phyloP scores from a whole-genome alignment of 768 basidiomycete species.

The Lactarius evosmus region DNA sequence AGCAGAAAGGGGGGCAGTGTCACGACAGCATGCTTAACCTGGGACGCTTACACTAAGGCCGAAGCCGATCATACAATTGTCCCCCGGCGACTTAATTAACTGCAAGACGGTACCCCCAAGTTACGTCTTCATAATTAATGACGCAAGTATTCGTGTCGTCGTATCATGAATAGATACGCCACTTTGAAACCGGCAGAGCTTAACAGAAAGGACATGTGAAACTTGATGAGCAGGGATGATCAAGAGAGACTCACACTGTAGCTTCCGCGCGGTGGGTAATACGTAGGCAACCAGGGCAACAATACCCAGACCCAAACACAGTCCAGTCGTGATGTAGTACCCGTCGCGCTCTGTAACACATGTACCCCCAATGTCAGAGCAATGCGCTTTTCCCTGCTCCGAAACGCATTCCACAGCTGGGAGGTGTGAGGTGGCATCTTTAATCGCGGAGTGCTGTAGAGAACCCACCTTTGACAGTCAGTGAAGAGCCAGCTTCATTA shows the following conservation, averaged over 20 bases:
- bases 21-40: neutral
- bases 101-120: neutral
- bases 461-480: constrained; percentile 52
- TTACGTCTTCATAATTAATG: neutral
- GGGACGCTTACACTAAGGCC: neutral
- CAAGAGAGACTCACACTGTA: constrained; percentile 66
- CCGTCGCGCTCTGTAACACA: constrained; percentile 89
- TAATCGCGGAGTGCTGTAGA: neutral
- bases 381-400: constrained; percentile 81
- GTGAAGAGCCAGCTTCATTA: constrained; percentile 49
- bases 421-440: neutral
- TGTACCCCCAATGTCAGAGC: constrained; percentile 67
- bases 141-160: constrained; percentile 1
- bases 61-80: neutral
- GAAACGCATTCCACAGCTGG: constrained; percentile 87
- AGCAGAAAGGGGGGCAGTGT: neutral
- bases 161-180: constrained; percentile 57
- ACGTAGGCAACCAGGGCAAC: constrained; percentile 71
- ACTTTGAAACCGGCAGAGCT: constrained; percentile 68
- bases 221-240: constrained; percentile 4
- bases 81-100: neutral
- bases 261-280: constrained; percentile 74
- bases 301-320: constrained; percentile 81
- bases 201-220: constrained; percentile 3
- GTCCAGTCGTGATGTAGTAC: constrained; percentile 77